phyloP scores from a whole-genome alignment of 495 filamentous ascomycete species.

The Aspergillus affinis region DNA sequence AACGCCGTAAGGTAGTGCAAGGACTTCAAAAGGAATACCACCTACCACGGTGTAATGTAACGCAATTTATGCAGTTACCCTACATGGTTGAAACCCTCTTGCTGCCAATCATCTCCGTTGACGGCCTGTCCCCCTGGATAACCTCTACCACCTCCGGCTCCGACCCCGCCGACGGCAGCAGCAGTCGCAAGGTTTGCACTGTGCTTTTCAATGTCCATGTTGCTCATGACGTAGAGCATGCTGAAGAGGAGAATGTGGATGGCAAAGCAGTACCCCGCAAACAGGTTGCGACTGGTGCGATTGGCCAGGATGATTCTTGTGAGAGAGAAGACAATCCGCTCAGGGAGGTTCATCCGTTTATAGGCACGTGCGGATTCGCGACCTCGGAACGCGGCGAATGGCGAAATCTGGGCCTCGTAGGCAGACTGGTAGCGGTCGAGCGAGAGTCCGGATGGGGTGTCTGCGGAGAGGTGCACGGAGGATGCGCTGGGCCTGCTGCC shows the following conservation, averaged over 20 bases:
- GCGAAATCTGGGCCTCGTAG: conserved; percentile 93
- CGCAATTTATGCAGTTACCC: conserved; percentile 8
- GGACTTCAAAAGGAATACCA: neutral
- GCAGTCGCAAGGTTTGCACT: conserved; percentile 45
- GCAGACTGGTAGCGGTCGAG: conserved; percentile 88
- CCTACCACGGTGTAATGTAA: neutral
- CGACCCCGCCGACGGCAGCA: conserved; percentile 44
- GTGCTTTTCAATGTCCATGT: conserved; percentile 57
- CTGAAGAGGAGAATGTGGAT: conserved; percentile 84
- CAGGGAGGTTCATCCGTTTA: conserved; percentile 88
- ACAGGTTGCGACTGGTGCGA: conserved; percentile 86
- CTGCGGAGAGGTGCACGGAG: conserved; percentile 60
- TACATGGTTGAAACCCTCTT: conserved; percentile 53
- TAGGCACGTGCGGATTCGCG: conserved; percentile 90
- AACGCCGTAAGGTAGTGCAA: neutral
- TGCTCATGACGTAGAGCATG: conserved; percentile 82
- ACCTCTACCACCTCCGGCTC: conserved; percentile 32
- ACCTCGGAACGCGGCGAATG: conserved; percentile 92
- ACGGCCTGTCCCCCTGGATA: conserved; percentile 39
- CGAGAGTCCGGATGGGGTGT: conserved; percentile 60
- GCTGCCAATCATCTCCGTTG: conserved; percentile 60
- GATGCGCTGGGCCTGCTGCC: conserved; percentile 72
- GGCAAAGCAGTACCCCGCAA: conserved; percentile 89
- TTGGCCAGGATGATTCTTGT: conserved; percentile 89
- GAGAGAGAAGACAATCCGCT: conserved; percentile 85